Percentiles rank a stretch among this genome's conserved stretches.
phyloP scores from a whole-genome alignment of 2,329 filamentous ascomycete species.

The Talaromyces funiculosus region DNA sequence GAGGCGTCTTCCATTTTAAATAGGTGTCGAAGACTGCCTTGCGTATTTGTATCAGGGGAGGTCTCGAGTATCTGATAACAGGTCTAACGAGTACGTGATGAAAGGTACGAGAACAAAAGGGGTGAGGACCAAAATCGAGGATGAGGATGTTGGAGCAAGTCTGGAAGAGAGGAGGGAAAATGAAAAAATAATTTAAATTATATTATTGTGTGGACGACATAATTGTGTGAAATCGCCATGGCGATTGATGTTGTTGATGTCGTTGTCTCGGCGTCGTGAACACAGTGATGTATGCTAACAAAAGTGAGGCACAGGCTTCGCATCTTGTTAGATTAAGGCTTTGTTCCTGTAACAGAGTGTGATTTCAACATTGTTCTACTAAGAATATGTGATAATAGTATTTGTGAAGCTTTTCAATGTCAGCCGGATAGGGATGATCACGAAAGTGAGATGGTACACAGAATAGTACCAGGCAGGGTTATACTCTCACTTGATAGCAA shows the following conservation, averaged over 20 bases:
- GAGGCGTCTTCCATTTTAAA: background rate
- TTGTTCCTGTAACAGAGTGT: background rate
- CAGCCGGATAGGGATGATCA: background rate
- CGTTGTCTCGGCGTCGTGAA: background rate
- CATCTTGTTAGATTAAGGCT: background rate
- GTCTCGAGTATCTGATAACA: background rate
- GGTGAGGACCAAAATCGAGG: background rate
- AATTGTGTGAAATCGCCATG: background rate
- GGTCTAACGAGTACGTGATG: no score
- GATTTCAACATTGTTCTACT: background rate
- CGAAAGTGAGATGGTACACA: background rate
- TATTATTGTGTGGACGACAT: background rate
- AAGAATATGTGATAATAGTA: background rate
- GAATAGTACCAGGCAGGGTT: no score
- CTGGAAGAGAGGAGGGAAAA: background rate
- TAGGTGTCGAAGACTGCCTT: background rate
- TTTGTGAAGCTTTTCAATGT: background rate
- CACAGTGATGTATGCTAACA: background rate
- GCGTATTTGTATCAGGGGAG: background rate
- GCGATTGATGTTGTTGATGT: background rate
- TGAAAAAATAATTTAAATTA: background rate
- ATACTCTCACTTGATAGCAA: background rate
- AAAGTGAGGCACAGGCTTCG: background rate
- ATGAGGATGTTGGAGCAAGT: background rate
- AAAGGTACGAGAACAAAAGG: no score